Conservation (phyloP, 352 stramenopile species). For the Globisporangium viniferum region DNA sequence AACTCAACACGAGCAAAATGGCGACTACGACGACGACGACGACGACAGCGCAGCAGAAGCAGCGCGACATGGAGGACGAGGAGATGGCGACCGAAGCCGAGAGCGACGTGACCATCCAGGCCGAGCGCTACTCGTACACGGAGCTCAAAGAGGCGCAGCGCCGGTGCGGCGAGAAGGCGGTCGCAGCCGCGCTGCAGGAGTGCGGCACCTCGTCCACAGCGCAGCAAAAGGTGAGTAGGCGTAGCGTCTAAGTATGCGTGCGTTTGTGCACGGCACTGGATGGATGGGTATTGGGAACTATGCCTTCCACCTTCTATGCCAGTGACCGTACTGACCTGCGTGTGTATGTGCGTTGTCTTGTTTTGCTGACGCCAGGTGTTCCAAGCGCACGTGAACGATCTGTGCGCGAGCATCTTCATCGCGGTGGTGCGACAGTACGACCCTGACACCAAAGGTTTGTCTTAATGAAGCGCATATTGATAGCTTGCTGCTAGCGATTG, state of each 20-base stretch:
- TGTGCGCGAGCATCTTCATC: conserved; percentile 73
- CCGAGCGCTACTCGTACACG: conserved; percentile 61
- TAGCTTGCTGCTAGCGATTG: background rate
- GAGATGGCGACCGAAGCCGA: conserved; percentile 18
- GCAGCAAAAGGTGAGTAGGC: conserved; percentile 39
- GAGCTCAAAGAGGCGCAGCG: conserved; percentile 79
- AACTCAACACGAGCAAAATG: background rate
- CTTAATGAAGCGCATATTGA: background rate
- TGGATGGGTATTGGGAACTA: too few relatives aligned
- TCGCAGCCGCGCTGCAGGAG: conserved; percentile 40
- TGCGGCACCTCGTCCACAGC: conserved; percentile 47
- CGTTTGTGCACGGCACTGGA: too few relatives aligned
- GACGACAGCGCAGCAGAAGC: conserved; percentile 2
- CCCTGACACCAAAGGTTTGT: conserved; percentile 51
- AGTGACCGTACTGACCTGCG: background rate
- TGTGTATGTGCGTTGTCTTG: background rate
- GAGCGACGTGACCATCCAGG: conserved; percentile 15
- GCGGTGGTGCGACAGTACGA: conserved; percentile 69
- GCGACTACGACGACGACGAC: background rate
- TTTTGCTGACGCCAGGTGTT: conserved; percentile 37
- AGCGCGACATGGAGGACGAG: conserved; percentile 14
- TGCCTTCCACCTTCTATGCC: too few relatives aligned
- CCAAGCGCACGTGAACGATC: conserved; percentile 65
- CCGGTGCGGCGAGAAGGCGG: conserved; percentile 57
- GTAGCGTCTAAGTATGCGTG: too few relatives aligned